Evolutionary conservation across 306 rosid species (phyloP), one percentile per base, ranked within the genome.

Genomic region (Hylodesmum podocarpum): DNA sequence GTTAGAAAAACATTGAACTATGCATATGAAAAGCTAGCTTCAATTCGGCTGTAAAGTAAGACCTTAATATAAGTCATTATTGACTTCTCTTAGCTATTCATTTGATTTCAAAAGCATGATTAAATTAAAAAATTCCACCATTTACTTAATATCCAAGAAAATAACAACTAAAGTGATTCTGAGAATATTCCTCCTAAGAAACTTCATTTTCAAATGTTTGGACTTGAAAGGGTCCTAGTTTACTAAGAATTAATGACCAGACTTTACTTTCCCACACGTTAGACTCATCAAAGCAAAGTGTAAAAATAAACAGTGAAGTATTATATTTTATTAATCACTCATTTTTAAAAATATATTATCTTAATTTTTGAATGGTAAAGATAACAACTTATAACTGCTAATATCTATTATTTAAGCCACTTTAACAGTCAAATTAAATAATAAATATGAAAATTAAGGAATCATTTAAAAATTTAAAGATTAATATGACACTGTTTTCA

Each of bases 21-120:
- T 28, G 68, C 69, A 66, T 37, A 41, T 58, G 46, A 70, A 75
- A 74, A 15, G n/a, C 3, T 73, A n/a, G n/a, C n/a, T n/a, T n/a
- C n/a, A n/a, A n/a, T n/a, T 50, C 40, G 19, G 73, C 81, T 69
- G 78, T 49, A 81, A 81, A 68, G 66, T 75, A 34, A 59, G 81
- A 61, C 69, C 29, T 8, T 3, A 68, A 43, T n/a, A 34, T 57
- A 68, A 66, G 66, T 59, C 24, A 46, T 55, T 36, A 10, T 25
- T 70, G 65, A 78, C 72, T 44, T 51, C 22, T 64, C 36, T 7
- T 70, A 21, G 13, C n/a, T n/a, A 39, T 50, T 25, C 19, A 62
- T 75, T 29, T 46, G 63, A 6, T 39, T 62, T 12, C 41, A 33
- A 62, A 68, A 61, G 18, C 62, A 62, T 29, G 27, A 40, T 10